Evolutionary conservation across 129 eudicot genomes (phyloP).

Genomic region (Lonicera japonica): DNA sequence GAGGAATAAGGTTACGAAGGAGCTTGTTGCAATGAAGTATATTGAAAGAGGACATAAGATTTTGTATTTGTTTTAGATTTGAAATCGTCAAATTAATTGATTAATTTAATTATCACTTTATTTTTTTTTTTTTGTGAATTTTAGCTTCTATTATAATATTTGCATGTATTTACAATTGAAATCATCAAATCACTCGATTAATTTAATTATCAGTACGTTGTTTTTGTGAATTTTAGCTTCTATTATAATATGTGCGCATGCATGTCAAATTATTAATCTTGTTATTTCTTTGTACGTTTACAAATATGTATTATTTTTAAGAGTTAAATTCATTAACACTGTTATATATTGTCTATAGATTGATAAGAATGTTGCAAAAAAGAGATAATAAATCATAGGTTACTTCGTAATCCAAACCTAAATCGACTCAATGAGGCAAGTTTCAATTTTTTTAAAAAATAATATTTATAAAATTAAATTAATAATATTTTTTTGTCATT

Average conservation of each 20-base stretch:
- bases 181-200: no score
- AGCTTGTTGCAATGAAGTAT: slow-evolving; percentile 93
- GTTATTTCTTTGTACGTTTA: no score
- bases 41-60: slow-evolving; percentile 96
- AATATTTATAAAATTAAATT: no score
- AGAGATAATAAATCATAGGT: slow-evolving; percentile 86
- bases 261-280: no score
- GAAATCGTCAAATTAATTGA: slow-evolving; percentile 1
- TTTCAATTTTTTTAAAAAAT: neutral
- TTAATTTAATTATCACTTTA: neutral
- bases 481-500: no score
- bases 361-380: slow-evolving; percentile 90
- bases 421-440: slow-evolving; percentile 79
- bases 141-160: neutral
- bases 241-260: no score
- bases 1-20: slow-evolving; percentile 93
- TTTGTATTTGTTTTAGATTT: neutral
- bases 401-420: slow-evolving; percentile 85
- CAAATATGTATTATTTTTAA: no score
- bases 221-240: no score
- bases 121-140: neutral
- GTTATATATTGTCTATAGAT: slow-evolving; percentile 33
- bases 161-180: no score
- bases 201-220: no score
- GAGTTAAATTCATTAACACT: no score